These are phyloP conservation scores for Vanrija humicola DNA, from an alignment of 1,284 basidiomycete species.

Conservation along the genomic window DNA sequence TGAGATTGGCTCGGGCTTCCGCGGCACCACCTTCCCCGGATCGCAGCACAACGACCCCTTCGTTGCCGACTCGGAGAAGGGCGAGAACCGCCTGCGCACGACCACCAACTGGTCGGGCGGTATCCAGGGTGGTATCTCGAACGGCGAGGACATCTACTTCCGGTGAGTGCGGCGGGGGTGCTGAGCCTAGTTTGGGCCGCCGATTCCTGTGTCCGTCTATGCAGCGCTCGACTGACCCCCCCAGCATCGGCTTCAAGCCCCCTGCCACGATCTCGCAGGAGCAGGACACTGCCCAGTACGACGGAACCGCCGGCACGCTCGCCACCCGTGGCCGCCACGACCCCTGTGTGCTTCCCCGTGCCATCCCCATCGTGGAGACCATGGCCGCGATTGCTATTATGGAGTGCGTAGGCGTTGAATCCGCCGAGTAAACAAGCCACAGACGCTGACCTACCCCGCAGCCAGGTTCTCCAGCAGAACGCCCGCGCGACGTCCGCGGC, in stretches of 20 bases:
- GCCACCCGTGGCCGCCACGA: constrained; percentile 92
- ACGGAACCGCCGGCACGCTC: constrained; percentile 79
- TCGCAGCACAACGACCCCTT: constrained; percentile 93
- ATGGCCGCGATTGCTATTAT: constrained; percentile 96
- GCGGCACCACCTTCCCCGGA: constrained; percentile 91
- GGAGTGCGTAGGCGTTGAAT: constrained; percentile 56
- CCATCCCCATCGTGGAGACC: constrained; percentile 96
- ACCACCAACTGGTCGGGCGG: constrained; percentile 95
- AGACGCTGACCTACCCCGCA: constrained; percentile 18
- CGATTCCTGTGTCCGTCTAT: constrained; percentile 33
- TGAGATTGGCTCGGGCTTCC: constrained; percentile 96
- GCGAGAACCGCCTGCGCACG: constrained; percentile 62
- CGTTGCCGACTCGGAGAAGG: constrained; percentile 59
- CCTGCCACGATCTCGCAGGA: constrained; percentile 95
- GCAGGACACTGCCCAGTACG: constrained; percentile 87
- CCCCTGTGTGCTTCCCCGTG: constrained; percentile 94
- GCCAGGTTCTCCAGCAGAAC: constrained; percentile 77
- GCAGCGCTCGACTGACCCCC: constrained; percentile 30
- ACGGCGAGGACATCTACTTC: constrained; percentile 98
- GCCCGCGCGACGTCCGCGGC: constrained; percentile 64
- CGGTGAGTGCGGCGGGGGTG: constrained; percentile 48
- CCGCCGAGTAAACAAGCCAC: background rate
- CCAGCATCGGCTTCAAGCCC: constrained; percentile 84
- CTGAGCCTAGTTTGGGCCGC: background rate
- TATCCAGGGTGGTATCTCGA: constrained; percentile 95